Base-by-base conservation (phyloP, 441 rosid genomes). In the Brassica hybrid region DNA sequence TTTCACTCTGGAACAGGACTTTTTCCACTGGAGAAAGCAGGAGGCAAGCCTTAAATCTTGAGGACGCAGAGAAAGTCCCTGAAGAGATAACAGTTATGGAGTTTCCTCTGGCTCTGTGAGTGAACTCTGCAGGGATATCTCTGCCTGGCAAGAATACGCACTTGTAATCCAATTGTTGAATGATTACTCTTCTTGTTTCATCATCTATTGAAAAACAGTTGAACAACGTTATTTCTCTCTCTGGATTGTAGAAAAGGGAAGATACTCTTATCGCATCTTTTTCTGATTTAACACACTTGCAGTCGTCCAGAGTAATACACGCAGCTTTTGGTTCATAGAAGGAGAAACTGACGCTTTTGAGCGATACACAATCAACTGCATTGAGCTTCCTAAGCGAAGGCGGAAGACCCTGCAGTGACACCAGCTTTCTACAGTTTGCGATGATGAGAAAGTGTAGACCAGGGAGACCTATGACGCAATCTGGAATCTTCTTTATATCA, bases 41-140 rank as follows among this genome's bases (percentile, higher is more conserved):
- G 0, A 67, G 0, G 9, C 78, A 67, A 66, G 67, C 78, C 23
- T 58, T 67, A 25, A 58, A 58, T 17, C 60, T 75, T 43, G 50
- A 27, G 6, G 13, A 58, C 0, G 59, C 16, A 67, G 66, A 74
- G n/a, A 64, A 4, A 36, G 12, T 52, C 6, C 72, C 16, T n/a
- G 7, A 18, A 64, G 25, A 3, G n/a, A 63, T 63, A 18, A 7
- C 7, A 11, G 6, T 32, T 6, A 74, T 16, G 32, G 66, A 38
- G n/a, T 65, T 38, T 8, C 65, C 58, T 23, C 12, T 50, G 30
- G 45, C 59, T 65, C 4, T 66, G 77, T 38, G 18, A 16, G 65
- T 23, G 48, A 23, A 74, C 45, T 65, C 65, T 5, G n/a, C 6
- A 23, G 72, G 67, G 11, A 66, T 1, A 41, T 74, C 1, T 66